A percentile compares a stretch with the other conserved stretches of the same genome.
These are phyloP conservation scores for Suillus discolor DNA, from an alignment of 768 basidiomycete species.

Conservation along the genomic window DNA sequence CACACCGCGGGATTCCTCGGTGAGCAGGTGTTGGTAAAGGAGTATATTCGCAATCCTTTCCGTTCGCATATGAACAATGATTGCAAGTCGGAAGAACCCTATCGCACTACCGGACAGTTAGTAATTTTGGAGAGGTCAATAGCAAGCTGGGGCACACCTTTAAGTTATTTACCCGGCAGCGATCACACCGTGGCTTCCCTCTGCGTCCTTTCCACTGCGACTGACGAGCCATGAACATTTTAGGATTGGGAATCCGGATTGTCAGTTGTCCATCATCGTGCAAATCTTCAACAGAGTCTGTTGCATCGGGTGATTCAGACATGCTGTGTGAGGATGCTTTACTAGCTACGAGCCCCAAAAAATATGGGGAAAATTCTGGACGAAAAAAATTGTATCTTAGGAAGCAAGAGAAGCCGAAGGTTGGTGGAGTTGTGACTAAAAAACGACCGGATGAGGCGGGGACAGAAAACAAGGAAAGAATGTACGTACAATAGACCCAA, in stretches of 20 bases:
- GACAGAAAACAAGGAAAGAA: constrained; percentile 9
- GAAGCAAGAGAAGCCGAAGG: not conserved
- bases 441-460: constrained; percentile 14
- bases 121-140: constrained; percentile 13
- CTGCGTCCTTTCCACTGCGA: constrained; percentile 76
- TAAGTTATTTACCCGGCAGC: constrained; percentile 70
- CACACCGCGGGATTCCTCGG: constrained; percentile 73
- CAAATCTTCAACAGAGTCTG: constrained; percentile 40
- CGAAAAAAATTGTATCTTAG: not conserved
- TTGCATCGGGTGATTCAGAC: constrained; percentile 41
- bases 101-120: constrained; percentile 53
- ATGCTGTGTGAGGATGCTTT: constrained; percentile 19
- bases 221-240: constrained; percentile 66
- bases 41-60: constrained; percentile 71
- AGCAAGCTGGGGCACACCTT: constrained; percentile 49
- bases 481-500: constrained; percentile 19
- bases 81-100: constrained; percentile 71
- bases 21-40: constrained; percentile 76
- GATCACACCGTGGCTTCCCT: constrained; percentile 75
- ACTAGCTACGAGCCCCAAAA: not conserved
- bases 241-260: constrained; percentile 68
- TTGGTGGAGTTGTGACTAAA: not conserved
- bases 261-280: constrained; percentile 57
- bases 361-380: not conserved
- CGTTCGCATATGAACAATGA: constrained; percentile 66